phyloP scores from a whole-genome alignment of 2,329 filamentous ascomycete species.

The Aureobasidium sp. region DNA sequence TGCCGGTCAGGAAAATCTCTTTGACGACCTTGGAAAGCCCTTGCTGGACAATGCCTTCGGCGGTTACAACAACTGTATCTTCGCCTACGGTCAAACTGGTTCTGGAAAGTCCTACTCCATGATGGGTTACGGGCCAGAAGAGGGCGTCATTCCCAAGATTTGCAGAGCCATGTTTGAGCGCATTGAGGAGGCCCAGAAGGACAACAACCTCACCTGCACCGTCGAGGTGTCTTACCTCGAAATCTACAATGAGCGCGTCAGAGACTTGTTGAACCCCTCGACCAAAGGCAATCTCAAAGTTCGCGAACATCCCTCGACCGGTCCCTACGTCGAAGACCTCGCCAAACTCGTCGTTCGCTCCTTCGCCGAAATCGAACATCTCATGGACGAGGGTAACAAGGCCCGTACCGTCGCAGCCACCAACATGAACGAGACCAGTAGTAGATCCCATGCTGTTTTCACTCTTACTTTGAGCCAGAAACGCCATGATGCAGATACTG shows the following conservation, averaged over 20 bases:
- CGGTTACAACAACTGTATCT: conserved; percentile 99
- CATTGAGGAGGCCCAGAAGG: conserved; percentile 59
- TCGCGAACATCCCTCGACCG: conserved; percentile 92
- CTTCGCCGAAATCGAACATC: conserved; percentile 89
- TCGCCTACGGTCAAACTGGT: conserved; percentile 96
- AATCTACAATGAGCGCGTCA: conserved; percentile 97
- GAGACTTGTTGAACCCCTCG: conserved; percentile 87
- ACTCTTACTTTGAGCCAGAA: conserved; percentile 95
- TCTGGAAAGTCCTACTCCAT: conserved; percentile 99
- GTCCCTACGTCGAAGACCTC: conserved; percentile 95
- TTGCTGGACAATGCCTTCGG: conserved; percentile 96
- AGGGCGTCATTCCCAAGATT: conserved; percentile 92
- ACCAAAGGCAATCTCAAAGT: conserved; percentile 97
- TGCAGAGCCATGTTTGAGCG: conserved; percentile 96
- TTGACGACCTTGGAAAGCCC: conserved; percentile 78
- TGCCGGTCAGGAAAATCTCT: conserved; percentile 82
- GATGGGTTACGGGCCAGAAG: conserved; percentile 98
- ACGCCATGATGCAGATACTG: conserved; percentile 79
- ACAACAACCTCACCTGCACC: conserved; percentile 75
- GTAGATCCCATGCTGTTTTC: conserved; percentile 96
- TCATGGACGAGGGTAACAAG: conserved; percentile 99
- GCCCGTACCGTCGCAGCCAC: conserved; percentile 94
- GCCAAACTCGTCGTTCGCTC: conserved; percentile 90
- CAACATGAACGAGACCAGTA: conserved; percentile 99
- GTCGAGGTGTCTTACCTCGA: conserved; percentile 98